phyloP scores from a whole-genome alignment of 768 basidiomycete species.

The Russula sp. region DNA sequence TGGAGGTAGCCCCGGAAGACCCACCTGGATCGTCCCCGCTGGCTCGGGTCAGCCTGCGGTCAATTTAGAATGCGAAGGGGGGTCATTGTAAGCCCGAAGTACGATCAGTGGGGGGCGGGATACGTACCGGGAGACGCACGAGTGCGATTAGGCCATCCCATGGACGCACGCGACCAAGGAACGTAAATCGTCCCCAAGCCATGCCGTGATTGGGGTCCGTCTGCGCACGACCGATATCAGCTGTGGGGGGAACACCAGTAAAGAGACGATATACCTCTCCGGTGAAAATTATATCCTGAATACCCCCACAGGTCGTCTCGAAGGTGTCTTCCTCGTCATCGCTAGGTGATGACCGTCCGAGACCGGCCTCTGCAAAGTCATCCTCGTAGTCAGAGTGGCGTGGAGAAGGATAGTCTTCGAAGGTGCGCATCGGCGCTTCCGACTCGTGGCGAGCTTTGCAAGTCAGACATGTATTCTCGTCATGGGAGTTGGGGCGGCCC shows the following conservation, averaged over 20 bases:
- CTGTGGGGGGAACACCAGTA: background rate
- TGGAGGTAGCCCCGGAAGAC: slow-evolving; percentile 71
- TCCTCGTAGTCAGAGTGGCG: slow-evolving; percentile 24
- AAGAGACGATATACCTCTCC: slow-evolving; percentile 42
- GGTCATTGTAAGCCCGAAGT: background rate
- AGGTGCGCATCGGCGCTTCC: slow-evolving; percentile 12
- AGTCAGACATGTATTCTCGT: slow-evolving; percentile 34
- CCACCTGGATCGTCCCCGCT: slow-evolving; percentile 25
- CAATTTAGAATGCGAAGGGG: background rate
- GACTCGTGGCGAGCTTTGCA: slow-evolving; percentile 19
- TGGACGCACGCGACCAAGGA: slow-evolving; percentile 34
- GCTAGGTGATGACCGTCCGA: slow-evolving; percentile 27
- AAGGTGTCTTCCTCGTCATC: slow-evolving; percentile 27
- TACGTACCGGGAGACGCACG: slow-evolving; percentile 30
- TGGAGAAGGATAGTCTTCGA: background rate
- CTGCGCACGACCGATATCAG: slow-evolving; percentile 29
- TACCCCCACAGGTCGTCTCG: slow-evolving; percentile 42
- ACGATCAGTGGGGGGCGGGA: background rate
- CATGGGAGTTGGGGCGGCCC: slow-evolving; percentile 38
- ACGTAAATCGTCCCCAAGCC: slow-evolving; percentile 34
- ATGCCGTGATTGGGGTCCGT: slow-evolving; percentile 39
- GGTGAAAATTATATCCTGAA: slow-evolving; percentile 54
- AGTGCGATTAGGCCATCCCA: slow-evolving; percentile 38
- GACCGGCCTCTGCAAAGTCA: slow-evolving; percentile 25
- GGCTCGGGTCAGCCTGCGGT: slow-evolving; percentile 13